Conservation (phyloP, 257 asterid species). For the Nicotiana tomentosiformis region DNA sequence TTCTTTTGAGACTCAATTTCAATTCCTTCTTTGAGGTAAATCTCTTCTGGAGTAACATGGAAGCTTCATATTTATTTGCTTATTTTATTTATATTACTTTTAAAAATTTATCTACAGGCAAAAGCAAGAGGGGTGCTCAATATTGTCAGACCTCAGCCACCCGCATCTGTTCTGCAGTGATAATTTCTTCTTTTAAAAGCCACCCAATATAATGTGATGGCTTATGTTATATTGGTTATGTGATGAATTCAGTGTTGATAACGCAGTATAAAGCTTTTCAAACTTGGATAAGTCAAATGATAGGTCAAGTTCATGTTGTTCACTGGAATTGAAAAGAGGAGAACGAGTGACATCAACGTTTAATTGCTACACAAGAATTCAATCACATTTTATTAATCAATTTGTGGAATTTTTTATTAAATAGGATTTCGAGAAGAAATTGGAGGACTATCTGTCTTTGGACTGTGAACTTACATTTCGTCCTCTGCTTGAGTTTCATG, state of each 20-base stretch:
- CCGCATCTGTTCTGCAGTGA: slow-evolving; percentile 46
- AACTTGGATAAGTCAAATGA: neutral
- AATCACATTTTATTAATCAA: too few relatives aligned
- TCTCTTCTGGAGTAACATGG: neutral
- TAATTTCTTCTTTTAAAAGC: neutral
- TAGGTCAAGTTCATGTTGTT: neutral
- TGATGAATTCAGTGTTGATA: neutral
- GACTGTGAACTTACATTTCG: too few relatives aligned
- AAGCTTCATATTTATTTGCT: neutral
- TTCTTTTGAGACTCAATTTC: slow-evolving; percentile 93
- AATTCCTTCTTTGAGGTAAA: slow-evolving; percentile 91
- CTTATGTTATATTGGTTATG: neutral
- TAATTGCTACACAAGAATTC: too few relatives aligned
- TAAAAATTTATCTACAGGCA: slow-evolving; percentile 39
- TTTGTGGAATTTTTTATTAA: too few relatives aligned
- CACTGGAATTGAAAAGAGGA: too few relatives aligned
- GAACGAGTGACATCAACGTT: too few relatives aligned
- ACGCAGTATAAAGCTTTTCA: neutral
- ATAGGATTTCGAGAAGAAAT: too few relatives aligned
- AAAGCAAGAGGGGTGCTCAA: slow-evolving; percentile 94
- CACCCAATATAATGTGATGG: neutral
- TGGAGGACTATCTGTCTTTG: too few relatives aligned
- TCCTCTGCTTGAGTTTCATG: too few relatives aligned
- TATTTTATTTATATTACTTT: neutral
- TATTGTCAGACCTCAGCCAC: slow-evolving; percentile 75